Base-by-base conservation (phyloP, 768 basidiomycete genomes). In the Gloeopeniophorella convolvens region DNA sequence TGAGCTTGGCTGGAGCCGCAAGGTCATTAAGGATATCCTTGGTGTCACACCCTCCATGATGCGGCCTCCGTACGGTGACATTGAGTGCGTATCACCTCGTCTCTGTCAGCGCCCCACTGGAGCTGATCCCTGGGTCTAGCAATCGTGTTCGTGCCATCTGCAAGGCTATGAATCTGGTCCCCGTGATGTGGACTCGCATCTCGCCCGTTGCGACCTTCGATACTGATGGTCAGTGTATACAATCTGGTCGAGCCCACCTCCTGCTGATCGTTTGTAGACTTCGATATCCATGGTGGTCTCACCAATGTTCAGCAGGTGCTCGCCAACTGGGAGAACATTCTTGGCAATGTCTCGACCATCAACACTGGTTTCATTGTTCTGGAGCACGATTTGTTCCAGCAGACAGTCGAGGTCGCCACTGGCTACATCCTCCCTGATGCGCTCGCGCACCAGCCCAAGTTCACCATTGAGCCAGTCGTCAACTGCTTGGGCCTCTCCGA, bases 361-460 rank as follows among this genome's bases (percentile, higher is more conserved):
- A 55, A 73, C 60, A 78, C 66, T n/a, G 92, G 92, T 10, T 95
- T 95, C 74, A 89, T 95, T 60, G 85, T 89, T 42, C 75, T 95
- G 30, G 87, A 89, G 65, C 85, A 89, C 63, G 90, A 92, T 66
- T 73, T 91, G 28, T 92, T 89, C 73, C 80, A 83, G 66, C 83
- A 91, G 64, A 74, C 82, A 1, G 89, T 92, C 36, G 85, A 92
- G 53, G 74, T 93, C 18, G 89, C 90, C 3, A 85, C 84, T 32
- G 89, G 86, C 31, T 92, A 92, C 70, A 81, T 92, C 61, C 75
- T 92, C 13, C 90, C 90, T 3, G 80, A 82, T 60, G 90, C 87
- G 5, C 69, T 89, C 53, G 80, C 82, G 3, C 78, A 77, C 62
- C 68, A 74, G 31, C 82, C 81, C 16, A 47, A 69, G 15, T 83